These are phyloP conservation scores for Yamadazyma laniorum DNA, from an alignment of 805 yeast species.

Conservation along the genomic window DNA sequence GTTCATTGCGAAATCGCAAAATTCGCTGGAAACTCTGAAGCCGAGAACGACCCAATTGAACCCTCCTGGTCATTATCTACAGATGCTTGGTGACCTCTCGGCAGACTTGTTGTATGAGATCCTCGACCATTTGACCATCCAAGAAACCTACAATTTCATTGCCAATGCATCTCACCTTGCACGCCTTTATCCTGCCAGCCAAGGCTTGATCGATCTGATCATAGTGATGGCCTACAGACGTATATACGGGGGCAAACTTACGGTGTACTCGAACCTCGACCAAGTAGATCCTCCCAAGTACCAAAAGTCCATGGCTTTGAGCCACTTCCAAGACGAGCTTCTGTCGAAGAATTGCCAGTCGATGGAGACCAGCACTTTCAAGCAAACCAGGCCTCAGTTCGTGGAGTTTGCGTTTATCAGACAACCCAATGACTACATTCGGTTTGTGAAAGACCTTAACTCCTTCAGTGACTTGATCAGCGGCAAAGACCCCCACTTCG, in stretches of 20 bases:
- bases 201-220: neutral
- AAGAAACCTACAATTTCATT: conserved; percentile 11
- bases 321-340: conserved; percentile 15
- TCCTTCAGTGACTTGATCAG: conserved; percentile 19
- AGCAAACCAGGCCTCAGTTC: conserved; percentile 19
- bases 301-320: conserved; percentile 15
- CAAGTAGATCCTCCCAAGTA: conserved; percentile 1
- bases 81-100: conserved; percentile 2
- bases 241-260: conserved; percentile 19
- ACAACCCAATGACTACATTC: conserved; percentile 21
- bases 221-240: conserved; percentile 16
- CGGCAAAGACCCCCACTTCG: conserved; percentile 9
- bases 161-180: neutral
- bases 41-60: no score
- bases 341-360: conserved; percentile 2
- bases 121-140: conserved; percentile 7
- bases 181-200: neutral
- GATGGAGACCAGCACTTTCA: conserved; percentile 13
- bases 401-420: conserved; percentile 23
- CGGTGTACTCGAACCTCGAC: conserved; percentile 14
- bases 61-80: neutral
- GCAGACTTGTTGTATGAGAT: conserved; percentile 8
- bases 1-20: no score
- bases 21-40: no score
- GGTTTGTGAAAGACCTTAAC: conserved; percentile 21